Evolutionary conservation across 495 filamentous ascomycete species (phyloP), one percentile per base, ranked within the genome.

Genomic region (Trichoderma orchidacearum): DNA sequence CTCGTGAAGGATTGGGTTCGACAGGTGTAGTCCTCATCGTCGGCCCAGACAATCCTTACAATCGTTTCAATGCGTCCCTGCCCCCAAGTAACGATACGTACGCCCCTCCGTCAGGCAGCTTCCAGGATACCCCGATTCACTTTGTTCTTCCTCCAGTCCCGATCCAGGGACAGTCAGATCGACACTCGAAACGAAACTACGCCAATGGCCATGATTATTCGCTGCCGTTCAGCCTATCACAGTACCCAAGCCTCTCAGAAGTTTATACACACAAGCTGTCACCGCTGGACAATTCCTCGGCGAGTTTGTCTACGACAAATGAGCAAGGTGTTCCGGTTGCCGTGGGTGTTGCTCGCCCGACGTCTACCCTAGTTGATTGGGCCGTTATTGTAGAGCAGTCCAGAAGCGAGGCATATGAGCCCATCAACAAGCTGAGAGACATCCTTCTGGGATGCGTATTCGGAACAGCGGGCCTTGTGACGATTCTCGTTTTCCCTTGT

Each of bases 371-470:
- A 30, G 85, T 85, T 17, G 77, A 89, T 57, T 96, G 90, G 90
- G 80, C 85, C 17, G 72, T 96, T 8, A 60, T 95, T 3, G 79
- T 95, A 11, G 91, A 95, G 63, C 84, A 92, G 66, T 75, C 81
- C 12, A 78, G 79, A 51, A 61, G 65, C 32, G 90, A 95, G 63
- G 89, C 89, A 7, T 86, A 81, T 68, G 74, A 74, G n/a, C 85
- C 89, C 1, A 89, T 96, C 30, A 61, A 74, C 32, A 79, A 80
- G 18, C 75, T 95, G 23, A 79, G 86, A 29, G 82, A 83, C 50
- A 85, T 96, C 41, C 77, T 96, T 5, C 68, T 96, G 2, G 86
- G 79, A 1, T 94, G 88, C 54, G 87, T 94, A 1, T 94, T 95
- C 62, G 87, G 85, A 0, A 92, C 89, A 0, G 76, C 83, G 17